These are phyloP conservation scores for Irpex sp. DNA, from an alignment of 1,284 basidiomycete genomes.

Conservation along the genomic window DNA sequence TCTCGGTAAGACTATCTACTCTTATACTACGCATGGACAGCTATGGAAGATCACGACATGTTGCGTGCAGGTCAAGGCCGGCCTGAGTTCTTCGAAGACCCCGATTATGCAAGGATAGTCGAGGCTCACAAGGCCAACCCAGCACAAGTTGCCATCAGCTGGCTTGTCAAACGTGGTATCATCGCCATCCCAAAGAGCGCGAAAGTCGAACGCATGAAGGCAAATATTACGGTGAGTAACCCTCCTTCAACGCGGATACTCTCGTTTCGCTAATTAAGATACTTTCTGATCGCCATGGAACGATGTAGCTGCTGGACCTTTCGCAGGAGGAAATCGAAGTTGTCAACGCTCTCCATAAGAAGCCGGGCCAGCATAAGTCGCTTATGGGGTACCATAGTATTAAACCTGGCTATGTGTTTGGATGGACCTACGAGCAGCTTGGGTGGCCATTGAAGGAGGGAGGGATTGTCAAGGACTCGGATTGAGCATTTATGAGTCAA, in stretches of 20 bases:
- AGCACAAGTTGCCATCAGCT: constrained; percentile 52
- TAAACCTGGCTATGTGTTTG: constrained; percentile 36
- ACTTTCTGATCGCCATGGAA: too few relatives aligned
- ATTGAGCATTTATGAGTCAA: neutral
- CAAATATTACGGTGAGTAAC: constrained; percentile 39
- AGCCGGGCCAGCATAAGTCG: constrained; percentile 43
- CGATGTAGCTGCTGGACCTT: constrained; percentile 33
- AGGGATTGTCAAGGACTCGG: neutral
- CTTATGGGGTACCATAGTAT: constrained; percentile 29
- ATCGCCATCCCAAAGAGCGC: constrained; percentile 48
- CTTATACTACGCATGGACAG: too few relatives aligned
- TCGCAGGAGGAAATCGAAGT: constrained; percentile 34
- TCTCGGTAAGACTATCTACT: constrained; percentile 36
- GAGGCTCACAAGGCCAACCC: constrained; percentile 39
- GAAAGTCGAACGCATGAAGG: constrained; percentile 41
- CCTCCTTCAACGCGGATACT: too few relatives aligned
- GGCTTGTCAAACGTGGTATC: constrained; percentile 43
- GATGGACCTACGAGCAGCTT: constrained; percentile 48
- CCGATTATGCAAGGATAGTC: constrained; percentile 40
- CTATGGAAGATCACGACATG: constrained; percentile 1
- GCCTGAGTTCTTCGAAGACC: constrained; percentile 21
- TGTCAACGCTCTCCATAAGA: constrained; percentile 36
- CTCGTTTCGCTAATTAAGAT: too few relatives aligned
- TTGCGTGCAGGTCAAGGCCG: constrained; percentile 19
- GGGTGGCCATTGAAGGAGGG: constrained; percentile 33